Evolutionary conservation across 495 filamentous ascomycete species (phyloP).

Genomic region (Penicillium maclennaniae): DNA sequence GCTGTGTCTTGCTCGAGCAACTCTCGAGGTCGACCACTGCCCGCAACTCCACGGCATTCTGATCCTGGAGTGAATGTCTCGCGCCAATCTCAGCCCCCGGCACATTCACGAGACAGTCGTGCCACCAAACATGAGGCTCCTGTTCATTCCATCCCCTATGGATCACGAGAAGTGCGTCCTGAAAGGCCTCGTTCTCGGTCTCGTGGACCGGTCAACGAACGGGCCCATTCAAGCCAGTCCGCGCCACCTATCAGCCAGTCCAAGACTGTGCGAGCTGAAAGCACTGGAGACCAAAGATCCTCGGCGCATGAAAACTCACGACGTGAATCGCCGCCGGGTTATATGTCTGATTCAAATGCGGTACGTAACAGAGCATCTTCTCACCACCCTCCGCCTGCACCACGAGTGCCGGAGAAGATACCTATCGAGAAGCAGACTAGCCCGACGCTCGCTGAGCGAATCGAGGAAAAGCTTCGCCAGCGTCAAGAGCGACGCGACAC

Average conservation of each 20-base stretch:
- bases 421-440: constrained; percentile 3
- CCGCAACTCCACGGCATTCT: constrained; percentile 1
- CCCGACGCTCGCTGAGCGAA: constrained; percentile 31
- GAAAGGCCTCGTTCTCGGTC: constrained; percentile 2
- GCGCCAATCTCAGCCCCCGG: neutral
- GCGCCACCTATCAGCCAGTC: constrained; percentile 15
- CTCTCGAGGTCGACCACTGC: neutral
- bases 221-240: neutral
- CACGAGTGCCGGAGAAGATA: neutral
- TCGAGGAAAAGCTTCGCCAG: constrained; percentile 36
- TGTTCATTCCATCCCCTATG: constrained; percentile 5
- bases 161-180: neutral
- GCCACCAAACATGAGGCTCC: neutral
- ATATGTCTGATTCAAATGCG: constrained; percentile 28
- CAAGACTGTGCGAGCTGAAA: constrained; percentile 16
- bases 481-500: constrained; percentile 27
- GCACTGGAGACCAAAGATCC: neutral
- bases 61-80: neutral
- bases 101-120: neutral
- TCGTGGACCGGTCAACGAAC: constrained; percentile 7
- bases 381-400: neutral
- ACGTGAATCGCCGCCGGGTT: constrained; percentile 12
- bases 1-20: neutral
- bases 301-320: neutral
- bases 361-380: constrained; percentile 9